These are phyloP conservation scores for Nevesoporus exiguus DNA, from an alignment of 768 basidiomycete genomes.

Conservation along the genomic window DNA sequence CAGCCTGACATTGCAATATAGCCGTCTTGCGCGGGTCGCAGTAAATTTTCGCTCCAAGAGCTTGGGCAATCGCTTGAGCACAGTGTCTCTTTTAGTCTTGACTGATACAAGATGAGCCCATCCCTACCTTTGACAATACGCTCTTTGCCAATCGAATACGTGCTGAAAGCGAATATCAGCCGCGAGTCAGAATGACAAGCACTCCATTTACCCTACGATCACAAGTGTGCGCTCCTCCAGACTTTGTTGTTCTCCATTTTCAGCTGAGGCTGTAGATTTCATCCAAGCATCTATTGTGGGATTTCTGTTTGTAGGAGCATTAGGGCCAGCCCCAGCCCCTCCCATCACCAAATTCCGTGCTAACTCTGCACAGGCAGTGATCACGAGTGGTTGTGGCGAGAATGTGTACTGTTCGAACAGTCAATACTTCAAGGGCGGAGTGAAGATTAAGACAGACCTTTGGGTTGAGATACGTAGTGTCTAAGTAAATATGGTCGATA, in stretches of 20 bases:
- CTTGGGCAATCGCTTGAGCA: constrained; percentile 72
- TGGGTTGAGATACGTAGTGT: constrained; percentile 94
- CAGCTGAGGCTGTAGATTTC: constrained; percentile 22
- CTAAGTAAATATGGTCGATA: constrained; percentile 88
- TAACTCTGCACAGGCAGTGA: constrained; percentile 87
- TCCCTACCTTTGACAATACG: constrained; percentile 86
- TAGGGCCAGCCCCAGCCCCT: constrained; percentile 29
- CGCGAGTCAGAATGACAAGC: not conserved
- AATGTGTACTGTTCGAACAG: constrained; percentile 70
- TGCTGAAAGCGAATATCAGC: constrained; percentile 45
- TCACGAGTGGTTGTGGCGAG: constrained; percentile 91
- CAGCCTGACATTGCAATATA: constrained; percentile 80
- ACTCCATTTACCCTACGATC: constrained; percentile 61
- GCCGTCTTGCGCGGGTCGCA: constrained; percentile 83
- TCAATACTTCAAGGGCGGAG: constrained; percentile 1
- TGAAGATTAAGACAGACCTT: constrained; percentile 45
- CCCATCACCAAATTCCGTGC: constrained; percentile 55
- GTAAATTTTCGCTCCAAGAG: constrained; percentile 78
- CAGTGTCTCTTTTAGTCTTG: not conserved
- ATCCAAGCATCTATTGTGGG: constrained; percentile 55
- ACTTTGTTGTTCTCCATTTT: constrained; percentile 35
- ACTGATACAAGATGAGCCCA: not conserved
- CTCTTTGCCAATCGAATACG: constrained; percentile 97
- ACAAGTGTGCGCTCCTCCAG: constrained; percentile 47
- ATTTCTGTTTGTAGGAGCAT: constrained; percentile 20